These are phyloP conservation scores for Fagopyrum tataricum DNA, from an alignment of 148 eudicot species.

Conservation along the genomic window DNA sequence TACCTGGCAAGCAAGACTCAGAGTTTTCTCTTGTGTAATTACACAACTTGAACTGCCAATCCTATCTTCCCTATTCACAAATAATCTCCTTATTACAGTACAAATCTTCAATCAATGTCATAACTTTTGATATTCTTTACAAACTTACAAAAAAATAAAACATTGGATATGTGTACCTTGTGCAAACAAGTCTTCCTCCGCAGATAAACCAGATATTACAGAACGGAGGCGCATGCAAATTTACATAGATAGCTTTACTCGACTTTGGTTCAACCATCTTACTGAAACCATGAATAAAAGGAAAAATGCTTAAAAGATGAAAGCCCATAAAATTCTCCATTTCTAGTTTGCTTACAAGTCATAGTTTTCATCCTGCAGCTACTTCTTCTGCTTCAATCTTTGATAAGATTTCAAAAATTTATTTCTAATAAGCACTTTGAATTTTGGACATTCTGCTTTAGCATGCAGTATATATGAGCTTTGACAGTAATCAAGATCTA, in stretches of 20 bases:
- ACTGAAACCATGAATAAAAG: conserved; percentile 26
- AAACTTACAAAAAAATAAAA: background rate
- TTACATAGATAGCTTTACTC: conserved; percentile 64
- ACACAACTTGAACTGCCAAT: background rate
- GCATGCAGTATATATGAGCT: no score
- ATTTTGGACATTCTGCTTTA: no score
- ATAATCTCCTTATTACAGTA: background rate
- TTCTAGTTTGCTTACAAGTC: conserved; percentile 29
- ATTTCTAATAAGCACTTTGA: no score
- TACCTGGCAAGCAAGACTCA: conserved; percentile 13
- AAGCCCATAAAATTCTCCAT: no score
- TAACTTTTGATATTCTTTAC: no score
- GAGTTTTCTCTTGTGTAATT: background rate
- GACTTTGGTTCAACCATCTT: conserved; percentile 58
- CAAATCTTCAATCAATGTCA: background rate
- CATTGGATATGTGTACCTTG: conserved; percentile 38
- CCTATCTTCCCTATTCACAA: background rate
- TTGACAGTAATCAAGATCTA: no score
- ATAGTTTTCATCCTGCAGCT: conserved; percentile 54
- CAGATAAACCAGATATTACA: conserved; percentile 83
- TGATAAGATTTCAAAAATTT: background rate
- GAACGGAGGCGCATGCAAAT: conserved; percentile 48
- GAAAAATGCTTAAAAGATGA: background rate
- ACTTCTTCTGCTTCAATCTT: conserved; percentile 51
- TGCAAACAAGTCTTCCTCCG: conserved; percentile 58